These are phyloP conservation scores for Claviceps sp. DNA, from an alignment of 2,329 filamentous ascomycete genomes.

Conservation along the genomic window DNA sequence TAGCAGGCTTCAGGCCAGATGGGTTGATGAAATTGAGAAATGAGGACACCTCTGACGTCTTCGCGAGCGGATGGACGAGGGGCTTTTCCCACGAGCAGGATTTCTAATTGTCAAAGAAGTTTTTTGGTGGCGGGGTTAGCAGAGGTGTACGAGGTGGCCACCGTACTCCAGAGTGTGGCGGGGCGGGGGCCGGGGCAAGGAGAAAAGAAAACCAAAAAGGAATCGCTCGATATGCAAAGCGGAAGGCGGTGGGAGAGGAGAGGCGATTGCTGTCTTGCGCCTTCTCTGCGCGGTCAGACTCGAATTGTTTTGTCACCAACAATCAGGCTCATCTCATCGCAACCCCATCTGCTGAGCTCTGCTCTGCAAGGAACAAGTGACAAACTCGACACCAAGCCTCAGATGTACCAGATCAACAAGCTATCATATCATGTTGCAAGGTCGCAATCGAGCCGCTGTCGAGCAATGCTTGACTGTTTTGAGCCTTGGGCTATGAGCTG, in stretches of 20 bases:
- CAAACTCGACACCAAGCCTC: no score
- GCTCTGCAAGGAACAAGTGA: no score
- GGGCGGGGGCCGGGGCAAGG: background rate
- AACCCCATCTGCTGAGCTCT: no score
- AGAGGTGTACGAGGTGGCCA: background rate
- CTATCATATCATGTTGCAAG: no score
- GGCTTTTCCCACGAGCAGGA: conserved; percentile 2
- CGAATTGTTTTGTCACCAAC: no score
- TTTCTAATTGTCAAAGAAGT: conserved; percentile 12
- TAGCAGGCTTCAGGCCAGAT: background rate
- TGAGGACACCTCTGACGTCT: background rate
- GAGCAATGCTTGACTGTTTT: no score
- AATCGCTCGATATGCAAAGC: background rate
- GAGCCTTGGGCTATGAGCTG: no score
- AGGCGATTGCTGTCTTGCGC: no score
- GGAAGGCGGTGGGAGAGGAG: conserved; percentile 2
- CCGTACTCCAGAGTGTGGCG: background rate
- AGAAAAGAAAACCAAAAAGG: background rate
- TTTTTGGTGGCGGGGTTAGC: conserved; percentile 14
- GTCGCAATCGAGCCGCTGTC: no score
- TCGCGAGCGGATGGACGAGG: background rate
- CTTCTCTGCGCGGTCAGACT: no score
- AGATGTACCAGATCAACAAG: no score
- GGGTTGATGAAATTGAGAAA: background rate
- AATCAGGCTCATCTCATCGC: no score